Conservation (phyloP, 768 basidiomycete genomes). For the Tricholomella constricta region DNA sequence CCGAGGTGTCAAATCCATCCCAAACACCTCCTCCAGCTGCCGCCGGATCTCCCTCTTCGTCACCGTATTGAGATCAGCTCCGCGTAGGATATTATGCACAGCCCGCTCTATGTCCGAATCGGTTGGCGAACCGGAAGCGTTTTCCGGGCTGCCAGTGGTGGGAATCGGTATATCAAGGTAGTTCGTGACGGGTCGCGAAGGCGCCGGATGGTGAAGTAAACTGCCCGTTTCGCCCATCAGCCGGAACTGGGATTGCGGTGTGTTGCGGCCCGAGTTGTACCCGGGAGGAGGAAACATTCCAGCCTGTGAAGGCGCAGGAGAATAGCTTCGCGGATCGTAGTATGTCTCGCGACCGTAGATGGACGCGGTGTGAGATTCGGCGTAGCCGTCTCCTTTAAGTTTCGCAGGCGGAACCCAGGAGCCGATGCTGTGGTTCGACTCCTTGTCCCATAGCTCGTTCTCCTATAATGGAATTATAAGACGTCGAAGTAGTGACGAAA, state of each 20-base stretch:
- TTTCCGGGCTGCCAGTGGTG: conserved; percentile 52
- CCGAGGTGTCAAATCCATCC: conserved; percentile 70
- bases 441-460: conserved; percentile 97
- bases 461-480: conserved; percentile 46
- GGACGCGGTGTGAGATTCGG: conserved; percentile 77
- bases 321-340: conserved; percentile 76
- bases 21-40: conserved; percentile 80
- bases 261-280: conserved; percentile 78
- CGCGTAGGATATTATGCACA: conserved; percentile 70
- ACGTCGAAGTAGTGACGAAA: background rate
- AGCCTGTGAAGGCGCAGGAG: conserved; percentile 73
- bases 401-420: conserved; percentile 87
- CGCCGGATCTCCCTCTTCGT: conserved; percentile 92
- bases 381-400: conserved; percentile 70
- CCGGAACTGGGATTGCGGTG: conserved; percentile 56
- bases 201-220: conserved; percentile 58
- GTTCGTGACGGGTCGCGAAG: conserved; percentile 72
- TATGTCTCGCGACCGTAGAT: conserved; percentile 86
- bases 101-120: conserved; percentile 75
- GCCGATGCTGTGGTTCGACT: conserved; percentile 92
- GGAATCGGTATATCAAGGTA: conserved; percentile 77
- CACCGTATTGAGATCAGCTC: conserved; percentile 84
- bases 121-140: conserved; percentile 53
- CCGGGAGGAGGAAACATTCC: conserved; percentile 64
- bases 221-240: conserved; percentile 23